Conservation (phyloP, 1,284 basidiomycete genomes). For the Mycena citricolor region DNA sequence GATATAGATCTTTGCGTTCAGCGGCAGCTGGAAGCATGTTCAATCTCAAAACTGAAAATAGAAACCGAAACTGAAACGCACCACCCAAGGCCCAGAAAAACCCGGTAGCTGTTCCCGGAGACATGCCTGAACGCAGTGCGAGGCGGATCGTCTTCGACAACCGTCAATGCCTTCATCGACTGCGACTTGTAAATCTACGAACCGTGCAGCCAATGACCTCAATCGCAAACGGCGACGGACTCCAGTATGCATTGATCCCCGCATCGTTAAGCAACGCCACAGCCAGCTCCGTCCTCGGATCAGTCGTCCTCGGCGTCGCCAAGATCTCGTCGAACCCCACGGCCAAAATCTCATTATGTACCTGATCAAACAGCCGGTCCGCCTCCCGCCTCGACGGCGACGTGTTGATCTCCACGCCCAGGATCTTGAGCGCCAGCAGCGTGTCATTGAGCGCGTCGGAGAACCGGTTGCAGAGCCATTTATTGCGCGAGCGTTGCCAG, state of each 20-base stretch:
- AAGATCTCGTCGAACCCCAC: slow-evolving; percentile 68
- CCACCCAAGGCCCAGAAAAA: slow-evolving; percentile 72
- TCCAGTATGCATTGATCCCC: slow-evolving; percentile 70
- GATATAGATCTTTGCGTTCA: slow-evolving; percentile 58
- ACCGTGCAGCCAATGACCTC: slow-evolving; percentile 68
- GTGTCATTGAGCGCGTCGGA: slow-evolving; percentile 57
- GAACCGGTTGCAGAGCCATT: slow-evolving; percentile 59
- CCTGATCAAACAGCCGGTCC: slow-evolving; percentile 62
- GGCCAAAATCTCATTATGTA: slow-evolving; percentile 67
- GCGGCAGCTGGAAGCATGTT: slow-evolving; percentile 44
- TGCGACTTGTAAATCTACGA: slow-evolving; percentile 28
- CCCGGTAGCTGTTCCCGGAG: slow-evolving; percentile 62
- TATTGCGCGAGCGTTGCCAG: slow-evolving; percentile 60
- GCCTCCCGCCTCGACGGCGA: slow-evolving; percentile 53
- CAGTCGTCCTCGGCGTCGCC: slow-evolving; percentile 56
- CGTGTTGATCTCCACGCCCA: slow-evolving; percentile 61
- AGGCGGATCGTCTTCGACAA: slow-evolving; percentile 55
- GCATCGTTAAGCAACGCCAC: slow-evolving; percentile 67
- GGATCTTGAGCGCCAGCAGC: slow-evolving; percentile 53
- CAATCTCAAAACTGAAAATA: background rate
- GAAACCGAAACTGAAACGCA: slow-evolving; percentile 26
- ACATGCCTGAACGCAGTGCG: slow-evolving; percentile 66
- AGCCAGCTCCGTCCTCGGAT: slow-evolving; percentile 57
- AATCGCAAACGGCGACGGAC: slow-evolving; percentile 47
- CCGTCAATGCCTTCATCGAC: too few species aligned